Base-by-base conservation (phyloP, 2,329 filamentous ascomycete species). In the Calonectria honghensis region DNA sequence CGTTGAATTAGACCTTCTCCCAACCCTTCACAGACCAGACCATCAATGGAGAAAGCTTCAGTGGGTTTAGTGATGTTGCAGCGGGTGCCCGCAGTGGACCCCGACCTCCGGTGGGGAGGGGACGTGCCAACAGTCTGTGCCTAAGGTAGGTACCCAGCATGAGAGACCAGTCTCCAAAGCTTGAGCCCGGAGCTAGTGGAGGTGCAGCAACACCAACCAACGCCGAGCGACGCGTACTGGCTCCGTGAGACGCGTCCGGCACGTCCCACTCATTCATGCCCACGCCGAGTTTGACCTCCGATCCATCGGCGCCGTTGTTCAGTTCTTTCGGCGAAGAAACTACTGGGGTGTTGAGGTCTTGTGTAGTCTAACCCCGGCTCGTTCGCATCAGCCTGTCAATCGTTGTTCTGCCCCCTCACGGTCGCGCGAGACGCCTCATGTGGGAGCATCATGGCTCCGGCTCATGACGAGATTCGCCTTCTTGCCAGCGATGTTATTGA, bases 401-500 rank as follows among this genome's bases (percentile, higher is more conserved):
- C 13, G 24, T 10, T 48, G 4, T 10, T 51, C 18, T 14, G 35
- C 24, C 6, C 54, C 14, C 24, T 24, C 24, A 31, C 20, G 18
- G 27, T 32, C 24, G 45, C 27, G 29, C 32, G n/a, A 27, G 31
- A 29, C 37, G 32, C 37, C 31, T n/a, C 4, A 18, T 31, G 31
- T 18, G 73, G 77, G 57, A 76, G 69, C 32, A 68, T 71, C 72
- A 80, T 81, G 75, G 79, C 81, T 72, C 76, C 83, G 29, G 68
- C 78, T 24, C 83, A 85, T 70, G 77, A 82, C 57, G 83, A 85
- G 68, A 82, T 87, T 61, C 76, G 81, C 68, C 74, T 81, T 35
- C 79, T 88, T 37, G 81, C 86, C 57, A 81, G 82, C 27, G 84
- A 87, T 77, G 79, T 88, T 57, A 77, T 87, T 37, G 78, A 79